Base-by-base conservation (phyloP, 805 yeast species). In the Wickerhamiella brachini region DNA sequence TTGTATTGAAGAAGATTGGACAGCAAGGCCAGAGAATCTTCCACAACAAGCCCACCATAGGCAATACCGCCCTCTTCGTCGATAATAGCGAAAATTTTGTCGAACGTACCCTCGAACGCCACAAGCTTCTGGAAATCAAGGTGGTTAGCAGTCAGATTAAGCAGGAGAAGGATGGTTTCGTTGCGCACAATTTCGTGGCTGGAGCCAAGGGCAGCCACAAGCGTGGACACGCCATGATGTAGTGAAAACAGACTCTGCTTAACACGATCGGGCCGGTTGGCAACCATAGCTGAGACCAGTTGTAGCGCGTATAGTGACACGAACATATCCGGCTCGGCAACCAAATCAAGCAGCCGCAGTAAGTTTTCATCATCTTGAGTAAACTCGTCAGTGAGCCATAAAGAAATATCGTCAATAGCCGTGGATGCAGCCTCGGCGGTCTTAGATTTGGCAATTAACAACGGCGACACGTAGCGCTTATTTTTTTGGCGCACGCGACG, bases 371-470 rank as follows among this genome's bases (percentile, higher is more conserved):
- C 66, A 41, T 64, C 64, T 67, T 85, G 89, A 1, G 89, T 83
- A 59, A 93, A 71, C 60, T 87, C 97, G 66, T 93, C 98, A 0
- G 97, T 87, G 31, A 93, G 85, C 95, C 97, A 89, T 51, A 89
- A 68, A 0, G 96, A 85, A 57, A 93, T 85, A 60, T 87, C 95
- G 63, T 89, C 97, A 12, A 79, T 77, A 2, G 68, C 57, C 21
- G 64, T 62, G 4, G 71, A 65, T 76, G 48, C 51, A 79, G 68
- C 18, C 80, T 67, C 2, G 93, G 93, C 2, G 88, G 80, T 86
- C 57, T 83, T 84, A 60, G 66, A 82, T 81, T 60, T 80, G 83
- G 21, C 76, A 59, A 55, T 94, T 22, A 52, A 49, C 29, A 64
- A 55, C 10, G 66, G 64, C n/a, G 65, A 61, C 18, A 52, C 45